A percentile compares a stretch with the other conserved stretches of the same genome.
Evolutionary conservation across 345 rosid genomes (phyloP).

Genomic region (Arabis alpina): DNA sequence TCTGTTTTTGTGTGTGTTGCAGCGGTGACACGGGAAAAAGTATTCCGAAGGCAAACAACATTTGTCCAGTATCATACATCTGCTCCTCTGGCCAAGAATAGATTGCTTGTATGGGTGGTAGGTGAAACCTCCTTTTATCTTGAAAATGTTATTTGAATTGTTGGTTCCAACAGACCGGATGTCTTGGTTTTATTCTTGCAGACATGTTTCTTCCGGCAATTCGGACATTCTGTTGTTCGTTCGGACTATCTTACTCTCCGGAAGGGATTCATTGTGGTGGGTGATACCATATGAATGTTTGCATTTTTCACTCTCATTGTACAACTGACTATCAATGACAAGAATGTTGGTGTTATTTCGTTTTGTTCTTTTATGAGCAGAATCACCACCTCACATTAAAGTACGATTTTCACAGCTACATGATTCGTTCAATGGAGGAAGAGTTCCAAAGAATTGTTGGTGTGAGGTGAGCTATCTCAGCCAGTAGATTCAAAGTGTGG

Average conservation of each 20-base stretch:
- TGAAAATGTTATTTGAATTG: not conserved
- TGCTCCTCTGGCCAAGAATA: conserved; percentile 59
- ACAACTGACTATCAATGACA: not conserved
- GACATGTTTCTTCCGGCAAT: conserved; percentile 94
- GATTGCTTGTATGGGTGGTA: conserved; percentile 86
- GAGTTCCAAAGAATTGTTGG: conserved; percentile 95
- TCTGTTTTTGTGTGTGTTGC: conserved; percentile 35
- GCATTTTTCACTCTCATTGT: conserved; percentile 18
- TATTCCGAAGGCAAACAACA: conserved; percentile 73
- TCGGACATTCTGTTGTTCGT: conserved; percentile 84
- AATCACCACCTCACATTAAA: conserved; percentile 73
- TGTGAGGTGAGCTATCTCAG: conserved; percentile 63
- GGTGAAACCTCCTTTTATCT: conserved; percentile 16
- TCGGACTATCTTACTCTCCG: conserved; percentile 88
- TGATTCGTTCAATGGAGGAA: conserved; percentile 99
- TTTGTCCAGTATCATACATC: conserved; percentile 73
- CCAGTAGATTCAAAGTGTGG: not conserved
- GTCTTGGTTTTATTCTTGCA: conserved; percentile 45
- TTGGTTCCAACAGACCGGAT: not conserved
- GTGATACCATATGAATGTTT: conserved; percentile 33
- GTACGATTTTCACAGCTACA: conserved; percentile 94
- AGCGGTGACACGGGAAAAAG: conserved; percentile 58
- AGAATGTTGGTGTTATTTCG: not conserved
- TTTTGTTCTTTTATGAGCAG: conserved; percentile 51
- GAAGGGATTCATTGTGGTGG: conserved; percentile 81